phyloP scores from a whole-genome alignment of 1,284 basidiomycete genomes.

The Athelia psychrophila region DNA sequence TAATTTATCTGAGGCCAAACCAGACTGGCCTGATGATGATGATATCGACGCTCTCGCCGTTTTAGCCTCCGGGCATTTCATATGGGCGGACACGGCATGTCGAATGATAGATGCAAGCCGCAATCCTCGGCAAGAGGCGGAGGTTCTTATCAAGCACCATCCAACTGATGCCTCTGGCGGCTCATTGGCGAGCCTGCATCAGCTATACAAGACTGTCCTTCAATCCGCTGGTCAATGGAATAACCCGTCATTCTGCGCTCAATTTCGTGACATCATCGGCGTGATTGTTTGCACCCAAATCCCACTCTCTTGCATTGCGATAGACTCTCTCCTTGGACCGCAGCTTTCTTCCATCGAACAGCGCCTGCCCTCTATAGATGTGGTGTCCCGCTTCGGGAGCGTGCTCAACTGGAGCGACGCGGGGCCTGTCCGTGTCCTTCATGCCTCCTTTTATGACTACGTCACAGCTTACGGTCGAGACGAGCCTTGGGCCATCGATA shows the following conservation, averaged over 20 bases:
- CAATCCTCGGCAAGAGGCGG: neutral
- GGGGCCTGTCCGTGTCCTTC: neutral
- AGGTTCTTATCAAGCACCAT: neutral
- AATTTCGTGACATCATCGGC: neutral
- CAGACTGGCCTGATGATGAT: neutral
- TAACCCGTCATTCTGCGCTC: neutral
- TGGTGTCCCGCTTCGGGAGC: neutral
- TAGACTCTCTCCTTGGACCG: neutral
- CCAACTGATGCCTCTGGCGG: neutral
- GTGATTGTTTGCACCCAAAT: neutral
- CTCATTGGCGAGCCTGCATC: neutral
- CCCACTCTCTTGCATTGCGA: neutral
- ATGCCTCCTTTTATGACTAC: neutral
- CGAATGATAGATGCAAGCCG: neutral
- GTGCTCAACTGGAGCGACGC: neutral
- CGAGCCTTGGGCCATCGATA: neutral
- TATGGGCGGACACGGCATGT: neutral
- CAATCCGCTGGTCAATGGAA: neutral
- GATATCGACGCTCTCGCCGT: neutral
- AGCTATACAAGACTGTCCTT: neutral
- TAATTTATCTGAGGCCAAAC: neutral
- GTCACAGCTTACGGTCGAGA: neutral
- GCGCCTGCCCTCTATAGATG: too few species aligned
- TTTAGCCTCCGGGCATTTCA: neutral
- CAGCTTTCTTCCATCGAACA: neutral